A percentile compares a stretch with the other conserved stretches of the same genome.
phyloP scores from a whole-genome alignment of 192 early-diverging fungal species.

The Diversispora epigaea region DNA sequence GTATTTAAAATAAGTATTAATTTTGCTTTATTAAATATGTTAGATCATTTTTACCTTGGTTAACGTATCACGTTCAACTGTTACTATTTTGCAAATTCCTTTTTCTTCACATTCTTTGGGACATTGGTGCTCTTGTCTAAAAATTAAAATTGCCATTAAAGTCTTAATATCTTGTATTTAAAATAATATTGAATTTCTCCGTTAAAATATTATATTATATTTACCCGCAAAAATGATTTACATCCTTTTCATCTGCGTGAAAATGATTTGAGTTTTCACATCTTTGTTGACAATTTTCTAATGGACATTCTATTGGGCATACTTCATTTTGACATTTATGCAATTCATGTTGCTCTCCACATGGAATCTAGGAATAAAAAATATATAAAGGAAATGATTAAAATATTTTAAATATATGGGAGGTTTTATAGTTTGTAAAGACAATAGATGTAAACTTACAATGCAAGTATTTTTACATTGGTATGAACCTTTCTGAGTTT shows the following conservation, averaged over 20 bases:
- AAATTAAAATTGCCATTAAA: not conserved
- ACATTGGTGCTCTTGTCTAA: not conserved
- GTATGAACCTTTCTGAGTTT: too few relatives aligned
- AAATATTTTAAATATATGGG: too few relatives aligned
- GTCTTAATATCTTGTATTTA: too few relatives aligned
- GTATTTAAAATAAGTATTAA: not conserved
- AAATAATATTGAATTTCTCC: too few relatives aligned
- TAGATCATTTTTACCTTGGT: not conserved
- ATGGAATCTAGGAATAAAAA: slow-evolving; percentile 15
- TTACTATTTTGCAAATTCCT: not conserved
- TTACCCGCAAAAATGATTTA: slow-evolving; percentile 27
- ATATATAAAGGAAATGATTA: too few relatives aligned
- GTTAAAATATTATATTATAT: not conserved
- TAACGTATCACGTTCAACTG: not conserved
- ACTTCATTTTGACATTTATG: slow-evolving; percentile 38
- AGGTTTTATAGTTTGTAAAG: too few relatives aligned
- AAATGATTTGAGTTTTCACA: slow-evolving; percentile 20
- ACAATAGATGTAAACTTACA: too few relatives aligned
- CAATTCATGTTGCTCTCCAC: slow-evolving; percentile 22
- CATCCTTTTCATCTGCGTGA: slow-evolving; percentile 12
- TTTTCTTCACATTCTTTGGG: not conserved
- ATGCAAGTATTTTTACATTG: too few relatives aligned
- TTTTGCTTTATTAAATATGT: not conserved
- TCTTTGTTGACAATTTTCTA: not conserved
- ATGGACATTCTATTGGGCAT: slow-evolving; percentile 26